Percentiles rank a stretch among this genome's conserved stretches.
phyloP scores from a whole-genome alignment of 306 rosid species.

The Begonia masoniana region DNA sequence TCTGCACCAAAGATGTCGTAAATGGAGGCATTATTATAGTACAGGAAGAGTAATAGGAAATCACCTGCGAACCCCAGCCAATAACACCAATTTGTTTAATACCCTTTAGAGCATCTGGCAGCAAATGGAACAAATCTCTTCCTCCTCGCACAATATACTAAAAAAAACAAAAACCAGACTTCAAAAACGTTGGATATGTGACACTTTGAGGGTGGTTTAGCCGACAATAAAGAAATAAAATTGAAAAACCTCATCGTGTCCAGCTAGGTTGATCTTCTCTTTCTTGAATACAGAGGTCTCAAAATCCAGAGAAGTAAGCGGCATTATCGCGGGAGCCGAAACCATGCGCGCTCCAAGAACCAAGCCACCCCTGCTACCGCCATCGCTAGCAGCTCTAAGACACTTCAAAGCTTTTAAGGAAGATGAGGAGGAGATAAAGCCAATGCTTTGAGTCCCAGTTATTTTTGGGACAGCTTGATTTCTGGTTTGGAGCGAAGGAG shows the following conservation, averaged over 20 bases:
- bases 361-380: constrained; percentile 4
- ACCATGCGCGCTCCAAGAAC: constrained; percentile 74
- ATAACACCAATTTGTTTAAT: constrained; percentile 95
- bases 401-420: constrained; percentile 17
- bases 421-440: constrained; percentile 17
- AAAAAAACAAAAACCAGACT: constrained; percentile 6
- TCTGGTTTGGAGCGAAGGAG: background rate
- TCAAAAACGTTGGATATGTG: too few relatives aligned
- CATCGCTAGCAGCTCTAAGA: constrained; percentile 12
- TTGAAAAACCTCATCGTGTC: constrained; percentile 63
- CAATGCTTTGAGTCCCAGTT: background rate
- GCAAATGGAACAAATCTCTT: constrained; percentile 71
- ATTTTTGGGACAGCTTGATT: background rate
- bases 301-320: constrained; percentile 43
- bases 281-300: constrained; percentile 70
- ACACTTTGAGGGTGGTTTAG: background rate
- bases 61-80: constrained; percentile 99
- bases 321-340: constrained; percentile 28
- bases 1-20: too few relatives aligned
- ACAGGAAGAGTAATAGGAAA: background rate
- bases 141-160: constrained; percentile 90
- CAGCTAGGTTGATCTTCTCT: constrained; percentile 78
- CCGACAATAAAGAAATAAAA: background rate
- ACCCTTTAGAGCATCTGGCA: constrained; percentile 86
- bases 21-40: too few relatives aligned